Percentiles rank a stretch among this genome's conserved stretches.
These are phyloP conservation scores for Ogataea chonburiensis DNA, from an alignment of 805 yeast genomes.

Conservation along the genomic window DNA sequence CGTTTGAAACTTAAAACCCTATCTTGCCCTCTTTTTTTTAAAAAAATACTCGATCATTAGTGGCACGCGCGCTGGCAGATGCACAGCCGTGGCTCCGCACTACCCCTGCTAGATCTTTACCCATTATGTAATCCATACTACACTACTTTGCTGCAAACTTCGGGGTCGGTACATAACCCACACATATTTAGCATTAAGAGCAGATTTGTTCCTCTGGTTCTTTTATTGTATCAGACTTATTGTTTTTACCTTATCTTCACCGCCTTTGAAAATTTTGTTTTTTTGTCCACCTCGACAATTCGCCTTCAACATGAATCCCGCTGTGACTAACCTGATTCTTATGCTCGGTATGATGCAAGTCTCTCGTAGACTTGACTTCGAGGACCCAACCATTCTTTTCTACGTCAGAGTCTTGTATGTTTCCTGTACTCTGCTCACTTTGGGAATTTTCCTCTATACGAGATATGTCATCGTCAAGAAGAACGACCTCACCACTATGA, in stretches of 20 bases:
- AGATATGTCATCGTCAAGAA: slow-evolving; percentile 60
- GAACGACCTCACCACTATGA: slow-evolving; percentile 89
- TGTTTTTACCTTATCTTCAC: too few species aligned
- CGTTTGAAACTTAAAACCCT: slow-evolving; percentile 10
- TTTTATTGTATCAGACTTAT: too few species aligned
- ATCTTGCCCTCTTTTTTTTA: slow-evolving; percentile 12
- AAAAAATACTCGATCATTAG: slow-evolving; percentile 9
- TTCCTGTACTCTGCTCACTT: slow-evolving; percentile 61
- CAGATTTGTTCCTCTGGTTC: too few species aligned
- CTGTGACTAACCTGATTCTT: slow-evolving; percentile 77
- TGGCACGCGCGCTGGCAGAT: slow-evolving; percentile 15
- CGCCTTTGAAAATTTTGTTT: slow-evolving; percentile 12
- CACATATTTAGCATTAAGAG: too few species aligned
- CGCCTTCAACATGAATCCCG: slow-evolving; percentile 68
- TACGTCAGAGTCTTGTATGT: slow-evolving; percentile 75
- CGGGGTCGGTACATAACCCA: too few species aligned
- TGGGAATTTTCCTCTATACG: slow-evolving; percentile 65
- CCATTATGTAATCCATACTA: too few species aligned
- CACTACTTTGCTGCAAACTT: too few species aligned
- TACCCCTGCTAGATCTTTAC: too few species aligned
- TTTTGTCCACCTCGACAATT: slow-evolving; percentile 12
- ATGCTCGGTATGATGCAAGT: slow-evolving; percentile 98
- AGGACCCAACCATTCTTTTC: slow-evolving; percentile 69
- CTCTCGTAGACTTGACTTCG: slow-evolving; percentile 84
- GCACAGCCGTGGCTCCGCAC: slow-evolving; percentile 9